Conservation (phyloP, 2,329 filamentous ascomycete genomes). For the Cercospora sp. region DNA sequence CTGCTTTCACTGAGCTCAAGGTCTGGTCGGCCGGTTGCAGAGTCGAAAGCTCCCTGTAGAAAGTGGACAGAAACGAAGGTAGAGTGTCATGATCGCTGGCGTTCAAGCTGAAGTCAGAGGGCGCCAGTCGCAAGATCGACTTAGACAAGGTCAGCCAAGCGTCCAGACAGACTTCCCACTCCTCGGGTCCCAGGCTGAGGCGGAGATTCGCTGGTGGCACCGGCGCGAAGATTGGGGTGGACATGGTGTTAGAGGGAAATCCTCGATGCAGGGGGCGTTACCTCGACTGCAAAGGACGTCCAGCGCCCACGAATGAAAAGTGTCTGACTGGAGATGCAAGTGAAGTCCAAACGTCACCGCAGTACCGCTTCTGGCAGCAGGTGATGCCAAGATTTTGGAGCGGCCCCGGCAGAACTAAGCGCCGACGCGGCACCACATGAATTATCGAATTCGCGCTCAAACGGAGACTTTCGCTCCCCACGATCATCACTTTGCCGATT, state of each 20-base stretch:
- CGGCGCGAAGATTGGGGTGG: constrained; percentile 71
- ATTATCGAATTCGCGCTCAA: constrained; percentile 15
- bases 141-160: constrained; percentile 72
- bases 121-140: constrained; percentile 62
- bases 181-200: constrained; percentile 63
- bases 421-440: constrained; percentile 3
- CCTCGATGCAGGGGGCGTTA: not conserved
- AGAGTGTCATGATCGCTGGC: constrained; percentile 61
- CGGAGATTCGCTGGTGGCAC: constrained; percentile 72
- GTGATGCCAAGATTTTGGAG: constrained; percentile 1
- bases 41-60: constrained; percentile 58
- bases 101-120: constrained; percentile 55
- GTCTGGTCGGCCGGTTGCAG: constrained; percentile 24
- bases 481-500: constrained; percentile 58
- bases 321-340: not conserved
- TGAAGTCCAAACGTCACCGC: constrained; percentile 3
- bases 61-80: constrained; percentile 64
- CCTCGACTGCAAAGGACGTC: constrained; percentile 9
- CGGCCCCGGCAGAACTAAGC: not conserved
- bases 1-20: constrained; percentile 41
- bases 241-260: constrained; percentile 35
- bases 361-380: constrained; percentile 10
- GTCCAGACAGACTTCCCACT: constrained; percentile 77
- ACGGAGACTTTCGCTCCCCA: constrained; percentile 31
- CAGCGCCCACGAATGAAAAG: not conserved